These are phyloP conservation scores for Hortaea werneckii DNA, from an alignment of 2,329 filamentous ascomycete species.

Conservation along the genomic window DNA sequence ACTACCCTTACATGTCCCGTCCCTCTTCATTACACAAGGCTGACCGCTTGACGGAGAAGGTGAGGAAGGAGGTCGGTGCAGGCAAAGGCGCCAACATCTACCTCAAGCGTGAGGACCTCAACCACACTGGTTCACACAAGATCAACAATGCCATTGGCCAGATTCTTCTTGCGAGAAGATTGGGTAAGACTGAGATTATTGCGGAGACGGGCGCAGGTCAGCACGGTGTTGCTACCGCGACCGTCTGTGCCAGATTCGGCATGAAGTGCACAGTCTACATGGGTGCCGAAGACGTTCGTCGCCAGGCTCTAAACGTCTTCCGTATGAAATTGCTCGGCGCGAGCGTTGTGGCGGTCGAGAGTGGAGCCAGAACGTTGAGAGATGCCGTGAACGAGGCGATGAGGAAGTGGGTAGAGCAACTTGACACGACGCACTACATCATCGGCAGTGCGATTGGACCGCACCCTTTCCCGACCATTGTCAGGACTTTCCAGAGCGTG, in stretches of 20 bases:
- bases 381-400: slow-evolving; percentile 86
- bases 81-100: slow-evolving; percentile 93
- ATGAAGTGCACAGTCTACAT: slow-evolving; percentile 98
- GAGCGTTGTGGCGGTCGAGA: slow-evolving; percentile 83
- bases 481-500: slow-evolving; percentile 92
- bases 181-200: slow-evolving; percentile 96
- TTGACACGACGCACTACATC: slow-evolving; percentile 94
- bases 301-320: slow-evolving; percentile 96
- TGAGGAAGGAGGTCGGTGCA: slow-evolving; percentile 15
- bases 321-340: slow-evolving; percentile 94
- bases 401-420: slow-evolving; percentile 83
- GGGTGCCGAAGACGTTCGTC: slow-evolving; percentile 93
- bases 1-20: slow-evolving; percentile 95
- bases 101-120: slow-evolving; percentile 94
- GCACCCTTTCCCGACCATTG: slow-evolving; percentile 95
- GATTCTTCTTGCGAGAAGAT: slow-evolving; percentile 68
- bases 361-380: slow-evolving; percentile 58
- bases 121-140: slow-evolving; percentile 97
- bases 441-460: slow-evolving; percentile 96
- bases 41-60: slow-evolving; percentile 65
- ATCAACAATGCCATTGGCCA: slow-evolving; percentile 98
- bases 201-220: slow-evolving; percentile 96
- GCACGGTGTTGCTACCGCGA: slow-evolving; percentile 94
- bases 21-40: slow-evolving; percentile 87
- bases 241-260: slow-evolving; percentile 93